Evolutionary conservation across 75 land plant genomes (phyloP).

Genomic region (Cryptomeria japonica): DNA sequence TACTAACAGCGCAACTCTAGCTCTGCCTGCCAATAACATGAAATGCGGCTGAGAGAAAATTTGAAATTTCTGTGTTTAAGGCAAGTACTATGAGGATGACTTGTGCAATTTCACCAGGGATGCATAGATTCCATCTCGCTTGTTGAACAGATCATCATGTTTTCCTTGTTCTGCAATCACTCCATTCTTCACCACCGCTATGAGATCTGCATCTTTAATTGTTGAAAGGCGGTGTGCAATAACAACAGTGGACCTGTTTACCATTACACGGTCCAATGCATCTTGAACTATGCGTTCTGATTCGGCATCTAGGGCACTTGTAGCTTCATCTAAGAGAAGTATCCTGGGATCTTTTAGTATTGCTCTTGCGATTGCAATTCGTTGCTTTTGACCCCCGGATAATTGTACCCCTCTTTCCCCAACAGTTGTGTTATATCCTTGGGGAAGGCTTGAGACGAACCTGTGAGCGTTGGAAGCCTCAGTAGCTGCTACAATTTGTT

Average conservation of each 20-base stretch:
- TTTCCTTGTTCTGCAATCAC: constrained; percentile 77
- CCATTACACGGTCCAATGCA: constrained; percentile 72
- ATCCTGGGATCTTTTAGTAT: constrained; percentile 72
- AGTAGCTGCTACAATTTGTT: constrained; percentile 51
- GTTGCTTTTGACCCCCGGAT: constrained; percentile 89
- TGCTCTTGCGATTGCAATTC: constrained; percentile 85
- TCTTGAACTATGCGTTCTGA: constrained; percentile 83
- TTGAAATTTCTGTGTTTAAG: not conserved
- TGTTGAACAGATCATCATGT: constrained; percentile 57
- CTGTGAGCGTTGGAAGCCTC: constrained; percentile 60
- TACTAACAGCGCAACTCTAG: not conserved
- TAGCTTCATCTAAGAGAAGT: constrained; percentile 80
- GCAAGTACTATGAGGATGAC: constrained; percentile 13
- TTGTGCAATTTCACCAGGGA: constrained; percentile 60
- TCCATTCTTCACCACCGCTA: constrained; percentile 81
- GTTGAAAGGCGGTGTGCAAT: constrained; percentile 88
- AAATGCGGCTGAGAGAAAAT: not conserved
- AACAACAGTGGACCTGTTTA: constrained; percentile 69
- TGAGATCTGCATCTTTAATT: constrained; percentile 65
- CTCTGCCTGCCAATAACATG: not conserved
- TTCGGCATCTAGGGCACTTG: constrained; percentile 83
- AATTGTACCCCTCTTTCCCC: constrained; percentile 81
- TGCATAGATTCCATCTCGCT: constrained; percentile 61
- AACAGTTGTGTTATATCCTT: constrained; percentile 61
- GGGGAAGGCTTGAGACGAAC: constrained; percentile 44